Percentiles rank a stretch among this genome's conserved stretches.
Conservation (phyloP, 306 rosid genomes). For the Herpetospermum pedunculosum region DNA sequence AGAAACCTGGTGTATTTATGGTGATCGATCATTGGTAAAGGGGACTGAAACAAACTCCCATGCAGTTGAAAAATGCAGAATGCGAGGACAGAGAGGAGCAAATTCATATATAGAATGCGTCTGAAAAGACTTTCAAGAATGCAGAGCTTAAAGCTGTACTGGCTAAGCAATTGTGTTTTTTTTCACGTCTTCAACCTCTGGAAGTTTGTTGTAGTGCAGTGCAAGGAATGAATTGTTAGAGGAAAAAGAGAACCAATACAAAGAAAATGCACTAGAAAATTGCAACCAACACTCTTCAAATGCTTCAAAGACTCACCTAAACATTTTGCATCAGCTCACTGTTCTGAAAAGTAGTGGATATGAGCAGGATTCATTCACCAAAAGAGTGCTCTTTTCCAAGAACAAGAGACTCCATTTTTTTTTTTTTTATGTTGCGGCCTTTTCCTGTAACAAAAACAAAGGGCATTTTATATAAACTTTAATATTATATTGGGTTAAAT, state of each 20-base stretch:
- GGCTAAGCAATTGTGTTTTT: neutral
- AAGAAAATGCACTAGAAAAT: neutral
- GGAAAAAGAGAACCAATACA: neutral
- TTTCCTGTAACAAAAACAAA: neutral
- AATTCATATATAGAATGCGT: neutral
- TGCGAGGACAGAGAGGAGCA: neutral
- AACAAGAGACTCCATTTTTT: neutral
- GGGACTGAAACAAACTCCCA: neutral
- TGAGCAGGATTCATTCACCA: neutral
- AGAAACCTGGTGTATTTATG: neutral
- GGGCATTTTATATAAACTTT: neutral
- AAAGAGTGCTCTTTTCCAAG: neutral
- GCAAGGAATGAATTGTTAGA: constrained; percentile 2
- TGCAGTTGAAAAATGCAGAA: constrained; percentile 5
- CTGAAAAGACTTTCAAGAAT: neutral
- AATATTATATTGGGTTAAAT: too few species aligned
- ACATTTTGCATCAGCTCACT: neutral
- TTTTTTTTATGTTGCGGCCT: neutral
- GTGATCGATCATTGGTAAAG: neutral
- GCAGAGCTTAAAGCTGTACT: neutral
- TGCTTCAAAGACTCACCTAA: constrained; percentile 5
- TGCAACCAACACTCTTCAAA: constrained; percentile 4
- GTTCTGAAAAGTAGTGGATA: neutral
- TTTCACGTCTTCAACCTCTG: neutral
- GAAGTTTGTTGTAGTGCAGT: neutral